These are phyloP conservation scores for Globisporangium lucens DNA, from an alignment of 352 stramenopile species.

Conservation along the genomic window DNA sequence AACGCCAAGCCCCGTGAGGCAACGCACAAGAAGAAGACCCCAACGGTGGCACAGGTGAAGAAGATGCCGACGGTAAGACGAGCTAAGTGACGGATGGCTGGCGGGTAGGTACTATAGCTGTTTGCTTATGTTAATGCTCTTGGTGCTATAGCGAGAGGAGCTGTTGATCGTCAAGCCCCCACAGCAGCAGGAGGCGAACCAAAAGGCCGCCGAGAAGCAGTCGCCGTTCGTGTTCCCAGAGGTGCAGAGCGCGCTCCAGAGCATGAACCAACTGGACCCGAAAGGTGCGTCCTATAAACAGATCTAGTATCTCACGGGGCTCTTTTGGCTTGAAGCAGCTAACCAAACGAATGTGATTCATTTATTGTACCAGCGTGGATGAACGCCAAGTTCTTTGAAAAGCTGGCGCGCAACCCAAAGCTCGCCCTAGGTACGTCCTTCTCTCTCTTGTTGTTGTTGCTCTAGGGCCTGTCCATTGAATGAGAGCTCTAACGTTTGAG, in stretches of 20 bases:
- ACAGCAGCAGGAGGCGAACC: background rate
- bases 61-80: slow-evolving; percentile 6
- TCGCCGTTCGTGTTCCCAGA: slow-evolving; percentile 67
- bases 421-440: slow-evolving; percentile 40
- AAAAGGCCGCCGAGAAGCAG: background rate
- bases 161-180: slow-evolving; percentile 25
- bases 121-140: background rate
- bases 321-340: too few relatives aligned
- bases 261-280: slow-evolving; percentile 54
- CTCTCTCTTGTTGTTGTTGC: too few relatives aligned
- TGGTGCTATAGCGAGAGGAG: slow-evolving; percentile 32
- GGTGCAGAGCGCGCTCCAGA: slow-evolving; percentile 63
- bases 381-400: slow-evolving; percentile 67
- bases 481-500: too few relatives aligned
- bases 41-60: background rate
- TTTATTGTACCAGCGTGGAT: slow-evolving; percentile 57
- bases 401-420: slow-evolving; percentile 54
- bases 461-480: too few relatives aligned
- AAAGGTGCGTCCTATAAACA: slow-evolving; percentile 35
- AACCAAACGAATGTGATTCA: background rate
- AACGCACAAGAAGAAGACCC: too few relatives aligned
- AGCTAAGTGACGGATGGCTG: background rate
- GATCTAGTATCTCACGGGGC: too few relatives aligned
- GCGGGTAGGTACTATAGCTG: background rate
- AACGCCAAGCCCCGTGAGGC: slow-evolving; percentile 14